Evolutionary conservation across 148 eudicot species (phyloP), one percentile per base, ranked within the genome.

Genomic region (Chenopodium suecicum): DNA sequence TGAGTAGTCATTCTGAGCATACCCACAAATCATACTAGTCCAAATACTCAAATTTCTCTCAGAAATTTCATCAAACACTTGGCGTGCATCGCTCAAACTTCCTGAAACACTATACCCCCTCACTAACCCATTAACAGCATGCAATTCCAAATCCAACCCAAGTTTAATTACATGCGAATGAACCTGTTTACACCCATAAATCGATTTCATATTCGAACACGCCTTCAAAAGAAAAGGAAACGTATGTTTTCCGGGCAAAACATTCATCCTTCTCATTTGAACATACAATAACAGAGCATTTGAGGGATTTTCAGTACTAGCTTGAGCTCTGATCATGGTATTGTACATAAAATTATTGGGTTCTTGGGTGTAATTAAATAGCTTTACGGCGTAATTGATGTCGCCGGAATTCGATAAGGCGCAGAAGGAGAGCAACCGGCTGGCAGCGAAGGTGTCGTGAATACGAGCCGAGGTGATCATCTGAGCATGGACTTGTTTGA

Each of bases 271-370:
- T 10, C 86, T 89, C 97, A 93, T 91, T 14, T 89, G 87, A 0
- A 82, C 48, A 70, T 87, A 93, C 81, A 93, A 82, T n/a, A 48
- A 81, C 70, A 93, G n/a, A 48, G 92, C 90, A 41, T 83, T 78
- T 9, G 7, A n/a, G 9, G 94, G 93, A 5, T 80, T 82, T 63
- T 73, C 32, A 54, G 86, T 78, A 70, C 82, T 77, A 56, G 97
- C 93, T 47, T 82, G 86, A 14, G 93, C 94, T 84, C 94, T 86
- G 23, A 93, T 90, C 82, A 93, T 77, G 1, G 95, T 94, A 81
- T 94, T 94, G 90, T 92, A 94, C 94, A 94, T 94, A 69, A 92
- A 92, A 20, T 86, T 81, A 74, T 89, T 92, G 34, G 95, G 94
- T 29, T 83, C 68, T 11, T 62, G 88, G 17, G 88, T 84, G 72